Evolutionary conservation across 768 basidiomycete species (phyloP), one percentile per base, ranked within the genome.

Genomic region (Kwoniella botswanensis): DNA sequence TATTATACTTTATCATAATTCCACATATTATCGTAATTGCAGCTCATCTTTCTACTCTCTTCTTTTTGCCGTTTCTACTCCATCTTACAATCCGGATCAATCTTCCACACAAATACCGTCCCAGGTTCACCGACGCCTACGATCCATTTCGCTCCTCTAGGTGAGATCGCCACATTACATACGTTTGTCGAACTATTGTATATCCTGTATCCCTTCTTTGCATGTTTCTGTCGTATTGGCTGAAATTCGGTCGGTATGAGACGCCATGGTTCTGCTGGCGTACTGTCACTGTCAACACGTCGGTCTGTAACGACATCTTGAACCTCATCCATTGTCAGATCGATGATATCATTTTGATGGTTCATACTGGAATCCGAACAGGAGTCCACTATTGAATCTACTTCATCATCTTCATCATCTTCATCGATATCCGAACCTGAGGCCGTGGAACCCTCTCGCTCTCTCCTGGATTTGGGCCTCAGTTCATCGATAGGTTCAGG

Each of bases 101-200:
- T 61, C 59, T 61, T 43, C 67, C 67, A 73, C 13, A 73, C 68
- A 62, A 70, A 61, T 12, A 68, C 57, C 22, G 63, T 59, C 63
- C 35, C 21, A 9, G 64, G 41, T 42, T 61, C 60, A 13, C 68
- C 72, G 9, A 67, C 72, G 22, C 64, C 72, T 3, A 73, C 63
- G 15, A 73, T 59, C 55, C 71, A 74, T 46, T 73, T 53, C 9
- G 65, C 72, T 10, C 72, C 72, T 53, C 72, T 67, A 15, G 72
- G 72, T n/a, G 68, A 70, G 41, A 73, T 64, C 5, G 68, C 58
- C 3, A 67, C 58, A 59, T 67, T 56, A 13, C 43, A 46, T n/a
- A 70, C 15, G 41, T 57, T 62, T 7, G 61, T 52, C 6, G 11
- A 7, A 24, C 13, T 24, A 2, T 24, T n/a, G 21, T 12, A 35